Evolutionary conservation across 2,329 filamentous ascomycete genomes (phyloP), one percentile per base, ranked within the genome.

Genomic region (Thielaviopsis musarum): DNA sequence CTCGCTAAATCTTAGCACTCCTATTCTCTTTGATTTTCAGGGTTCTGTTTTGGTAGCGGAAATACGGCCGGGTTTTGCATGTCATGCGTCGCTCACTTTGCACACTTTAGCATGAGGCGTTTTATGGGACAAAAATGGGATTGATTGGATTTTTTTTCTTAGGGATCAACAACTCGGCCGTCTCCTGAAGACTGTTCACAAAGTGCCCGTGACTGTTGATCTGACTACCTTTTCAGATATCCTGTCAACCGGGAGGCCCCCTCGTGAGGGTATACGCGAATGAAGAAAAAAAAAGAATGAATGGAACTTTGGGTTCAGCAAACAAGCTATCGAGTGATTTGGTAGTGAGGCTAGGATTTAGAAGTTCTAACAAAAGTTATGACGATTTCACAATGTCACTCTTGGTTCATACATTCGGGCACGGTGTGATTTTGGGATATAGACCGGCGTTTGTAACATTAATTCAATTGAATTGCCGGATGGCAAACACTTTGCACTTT

Each of bases 1-100:
- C 69, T 68, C 61, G 52, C 48, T 34, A 51, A 59, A 38, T 58
- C 48, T 54, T 54, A 61, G 52, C 41, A 53, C 34, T 61, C 54
- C n/a, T 24, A 59, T 52, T 57, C 60, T 56, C 54, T 59, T 54
- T 12, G 17, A n/a, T 49, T 34, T 58, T 56, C 24, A 58, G 48
- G 48, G 54, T 55, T 59, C 34, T 59, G 52, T 54, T 56, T 61
- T 34, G 38, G 13, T 6, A 17, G 41, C 26, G 45, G 21, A 59
- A 19, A 45, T 41, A 52, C 38, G 56, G 28, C 56, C 21, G 56
- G 54, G 54, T 53, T 53, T 53, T 57, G 52, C 34, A 58, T 56
- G 56, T 61, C 60, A n/a, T 51, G 28, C 58, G 52, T 55, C 59
- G 54, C 54, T 60, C 48, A 57, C 21, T 58, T 48, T 54, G 57